Conservation (phyloP, 306 rosid genomes). For the Alnus rubra region DNA sequence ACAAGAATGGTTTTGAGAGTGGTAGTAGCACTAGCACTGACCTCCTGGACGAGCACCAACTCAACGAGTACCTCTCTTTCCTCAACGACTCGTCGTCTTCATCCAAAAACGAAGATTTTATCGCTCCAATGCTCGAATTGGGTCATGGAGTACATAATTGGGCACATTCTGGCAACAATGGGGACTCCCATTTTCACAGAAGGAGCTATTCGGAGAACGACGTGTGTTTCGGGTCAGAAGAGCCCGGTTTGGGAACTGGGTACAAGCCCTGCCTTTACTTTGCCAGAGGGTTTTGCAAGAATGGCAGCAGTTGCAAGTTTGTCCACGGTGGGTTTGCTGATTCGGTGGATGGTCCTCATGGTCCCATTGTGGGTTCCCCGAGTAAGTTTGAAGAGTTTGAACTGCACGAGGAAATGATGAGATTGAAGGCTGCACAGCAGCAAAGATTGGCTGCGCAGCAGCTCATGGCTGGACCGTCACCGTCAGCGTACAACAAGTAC, state of each 20-base stretch:
- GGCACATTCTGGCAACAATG: slow-evolving; percentile 58
- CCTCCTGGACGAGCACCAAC: slow-evolving; percentile 68
- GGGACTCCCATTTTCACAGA: slow-evolving; percentile 64
- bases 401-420: slow-evolving; percentile 70
- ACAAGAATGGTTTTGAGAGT: slow-evolving; percentile 34
- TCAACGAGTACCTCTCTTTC: slow-evolving; percentile 73
- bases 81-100: slow-evolving; percentile 57
- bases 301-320: slow-evolving; percentile 83
- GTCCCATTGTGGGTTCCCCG: slow-evolving; percentile 70
- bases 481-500: slow-evolving; percentile 60
- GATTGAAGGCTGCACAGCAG: slow-evolving; percentile 66
- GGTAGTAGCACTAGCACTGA: slow-evolving; percentile 39
- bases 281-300: slow-evolving; percentile 91
- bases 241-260: slow-evolving; percentile 54
- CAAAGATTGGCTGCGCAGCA: slow-evolving; percentile 68
- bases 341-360: slow-evolving; percentile 43
- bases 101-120: slow-evolving; percentile 53
- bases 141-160: slow-evolving; percentile 55
- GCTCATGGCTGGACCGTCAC: slow-evolving; percentile 56
- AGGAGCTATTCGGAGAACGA: slow-evolving; percentile 89
- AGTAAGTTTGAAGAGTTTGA: slow-evolving; percentile 62
- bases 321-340: slow-evolving; percentile 67
- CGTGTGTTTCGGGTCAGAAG: slow-evolving; percentile 70
- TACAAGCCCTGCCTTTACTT: slow-evolving; percentile 84
- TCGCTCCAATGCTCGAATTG: slow-evolving; percentile 57